These are phyloP conservation scores for Globisporangium irregulare DNA, from an alignment of 352 stramenopile species.

Conservation along the genomic window DNA sequence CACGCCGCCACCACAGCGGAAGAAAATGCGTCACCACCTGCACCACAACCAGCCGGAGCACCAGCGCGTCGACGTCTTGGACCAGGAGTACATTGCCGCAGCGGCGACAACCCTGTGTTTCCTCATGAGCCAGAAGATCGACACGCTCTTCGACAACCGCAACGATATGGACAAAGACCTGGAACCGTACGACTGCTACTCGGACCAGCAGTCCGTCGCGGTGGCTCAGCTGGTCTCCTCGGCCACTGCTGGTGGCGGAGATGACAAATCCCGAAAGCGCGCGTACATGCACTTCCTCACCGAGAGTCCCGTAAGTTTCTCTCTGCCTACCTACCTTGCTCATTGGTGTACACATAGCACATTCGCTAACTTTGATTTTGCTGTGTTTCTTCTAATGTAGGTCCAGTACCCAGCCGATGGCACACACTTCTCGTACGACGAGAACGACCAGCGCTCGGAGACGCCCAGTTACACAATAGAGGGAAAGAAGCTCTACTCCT, in stretches of 20 bases:
- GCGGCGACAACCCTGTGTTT: slow-evolving; percentile 79
- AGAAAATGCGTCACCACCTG: slow-evolving; percentile 56
- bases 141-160: slow-evolving; percentile 67
- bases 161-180: slow-evolving; percentile 44
- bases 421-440: slow-evolving; percentile 35
- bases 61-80: slow-evolving; percentile 43
- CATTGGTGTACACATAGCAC: not conserved
- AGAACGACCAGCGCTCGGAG: slow-evolving; percentile 25
- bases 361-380: not conserved
- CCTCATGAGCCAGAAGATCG: slow-evolving; percentile 84
- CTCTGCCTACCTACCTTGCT: not conserved
- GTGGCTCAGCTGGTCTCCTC: not conserved
- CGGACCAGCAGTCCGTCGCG: slow-evolving; percentile 18
- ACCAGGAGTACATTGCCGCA: slow-evolving; percentile 79
- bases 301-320: slow-evolving; percentile 39
- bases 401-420: slow-evolving; percentile 23
- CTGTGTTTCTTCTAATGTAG: slow-evolving; percentile 1
- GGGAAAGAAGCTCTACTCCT: slow-evolving; percentile 77
- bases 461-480: slow-evolving; percentile 59
- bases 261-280: slow-evolving; percentile 51
- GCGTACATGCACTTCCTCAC: slow-evolving; percentile 81
- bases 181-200: slow-evolving; percentile 81
- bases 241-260: not conserved
- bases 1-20: slow-evolving; percentile 23
- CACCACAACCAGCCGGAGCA: slow-evolving; percentile 9